Evolutionary conservation across 225 moss, liverwort and hornwort genomes (phyloP).

Genomic region (Polytrichum commune): DNA sequence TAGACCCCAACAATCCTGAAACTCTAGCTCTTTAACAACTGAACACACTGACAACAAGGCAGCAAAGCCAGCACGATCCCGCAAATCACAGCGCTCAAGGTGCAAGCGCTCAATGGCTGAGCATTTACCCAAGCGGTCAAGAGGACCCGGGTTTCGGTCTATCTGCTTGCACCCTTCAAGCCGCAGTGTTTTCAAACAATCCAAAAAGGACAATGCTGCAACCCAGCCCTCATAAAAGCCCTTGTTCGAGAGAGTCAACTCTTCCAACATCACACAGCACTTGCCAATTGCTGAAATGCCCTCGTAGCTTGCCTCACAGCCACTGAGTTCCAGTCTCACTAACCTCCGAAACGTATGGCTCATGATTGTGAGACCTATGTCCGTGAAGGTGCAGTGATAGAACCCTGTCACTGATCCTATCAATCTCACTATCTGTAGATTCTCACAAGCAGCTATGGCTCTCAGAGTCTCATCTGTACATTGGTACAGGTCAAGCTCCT

Average conservation of each 20-base stretch:
- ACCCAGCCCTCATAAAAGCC: constrained; percentile 93
- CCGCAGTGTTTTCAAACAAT: constrained; percentile 59
- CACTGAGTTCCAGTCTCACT: constrained; percentile 80
- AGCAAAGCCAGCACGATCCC: constrained; percentile 74
- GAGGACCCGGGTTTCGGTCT: constrained; percentile 70
- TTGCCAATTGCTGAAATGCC: constrained; percentile 93
- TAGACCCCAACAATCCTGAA: constrained; percentile 92
- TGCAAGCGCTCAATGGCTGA: constrained; percentile 76
- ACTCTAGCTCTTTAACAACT: constrained; percentile 65
- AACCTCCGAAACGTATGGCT: constrained; percentile 79
- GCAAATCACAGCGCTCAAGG: constrained; percentile 83
- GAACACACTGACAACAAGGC: constrained; percentile 70
- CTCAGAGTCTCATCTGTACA: constrained; percentile 91
- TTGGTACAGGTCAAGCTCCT: constrained; percentile 86
- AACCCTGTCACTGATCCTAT: constrained; percentile 80
- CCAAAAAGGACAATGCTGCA: constrained; percentile 67
- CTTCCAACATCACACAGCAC: constrained; percentile 87
- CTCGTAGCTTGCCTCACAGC: constrained; percentile 90
- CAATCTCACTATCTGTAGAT: constrained; percentile 78
- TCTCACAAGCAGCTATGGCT: constrained; percentile 71
- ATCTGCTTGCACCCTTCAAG: constrained; percentile 87
- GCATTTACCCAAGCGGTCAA: constrained; percentile 48
- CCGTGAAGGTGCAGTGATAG: constrained; percentile 80
- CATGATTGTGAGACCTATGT: constrained; percentile 90
- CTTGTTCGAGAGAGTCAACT: constrained; percentile 77